Conservation (phyloP, 768 basidiomycete species). For the Pleurotus pulmonarius region DNA sequence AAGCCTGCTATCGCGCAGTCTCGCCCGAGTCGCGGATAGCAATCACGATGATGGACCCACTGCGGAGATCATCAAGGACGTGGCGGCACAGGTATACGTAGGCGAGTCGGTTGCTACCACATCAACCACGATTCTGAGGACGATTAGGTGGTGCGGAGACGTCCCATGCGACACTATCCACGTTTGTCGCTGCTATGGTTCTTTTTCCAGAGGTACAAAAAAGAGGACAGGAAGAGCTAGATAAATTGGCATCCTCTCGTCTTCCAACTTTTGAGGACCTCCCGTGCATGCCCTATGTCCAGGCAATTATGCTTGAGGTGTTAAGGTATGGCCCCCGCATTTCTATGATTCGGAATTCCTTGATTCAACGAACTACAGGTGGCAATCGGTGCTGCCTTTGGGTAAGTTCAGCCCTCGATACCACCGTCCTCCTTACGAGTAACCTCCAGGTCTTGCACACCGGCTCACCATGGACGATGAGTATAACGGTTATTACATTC, state of each 20-base stretch:
- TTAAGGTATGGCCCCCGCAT: not conserved
- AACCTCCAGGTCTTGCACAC: constrained; percentile 18
- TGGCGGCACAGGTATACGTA: not conserved
- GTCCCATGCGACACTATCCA: not conserved
- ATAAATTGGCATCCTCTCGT: constrained; percentile 19
- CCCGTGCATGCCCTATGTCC: constrained; percentile 8
- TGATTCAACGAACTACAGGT: constrained; percentile 1
- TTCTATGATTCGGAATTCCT: not conserved
- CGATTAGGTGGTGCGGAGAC: not conserved
- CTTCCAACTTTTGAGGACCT: constrained; percentile 24
- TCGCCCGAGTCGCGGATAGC: too few relatives aligned
- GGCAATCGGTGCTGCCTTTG: constrained; percentile 14
- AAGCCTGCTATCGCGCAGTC: too few relatives aligned
- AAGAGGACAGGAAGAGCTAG: constrained; percentile 23
- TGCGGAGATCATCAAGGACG: not conserved
- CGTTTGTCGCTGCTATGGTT: constrained; percentile 26
- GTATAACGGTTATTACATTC: constrained; percentile 28
- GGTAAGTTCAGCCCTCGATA: not conserved
- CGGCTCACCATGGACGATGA: constrained; percentile 25
- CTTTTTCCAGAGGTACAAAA: constrained; percentile 26
- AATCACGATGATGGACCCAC: not conserved
- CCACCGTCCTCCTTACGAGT: not conserved
- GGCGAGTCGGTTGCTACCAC: not conserved
- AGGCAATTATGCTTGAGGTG: constrained; percentile 10
- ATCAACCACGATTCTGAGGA: not conserved